Percentiles rank a stretch among this genome's conserved stretches.
Evolutionary conservation across 176 grass and related monocot genomes (phyloP).

Genomic region (Chrysopogon serrulatus): DNA sequence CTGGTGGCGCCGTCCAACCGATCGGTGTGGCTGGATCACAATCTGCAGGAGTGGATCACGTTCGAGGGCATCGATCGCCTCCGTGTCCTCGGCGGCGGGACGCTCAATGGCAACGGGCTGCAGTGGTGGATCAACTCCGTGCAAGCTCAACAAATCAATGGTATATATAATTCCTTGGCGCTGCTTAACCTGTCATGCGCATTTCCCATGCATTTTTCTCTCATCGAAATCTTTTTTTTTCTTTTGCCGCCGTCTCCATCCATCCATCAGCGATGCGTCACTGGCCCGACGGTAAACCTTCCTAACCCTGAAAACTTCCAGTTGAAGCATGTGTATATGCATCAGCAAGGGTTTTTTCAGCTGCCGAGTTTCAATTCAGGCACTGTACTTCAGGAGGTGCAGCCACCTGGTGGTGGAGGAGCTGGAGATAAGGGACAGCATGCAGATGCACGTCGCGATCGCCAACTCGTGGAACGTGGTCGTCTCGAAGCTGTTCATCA

Average conservation of each 20-base stretch:
- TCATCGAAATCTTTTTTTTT: background rate
- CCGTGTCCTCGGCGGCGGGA: constrained; percentile 51
- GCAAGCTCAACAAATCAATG: constrained; percentile 52
- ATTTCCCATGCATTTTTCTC: constrained; percentile 1
- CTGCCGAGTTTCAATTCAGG: constrained; percentile 51
- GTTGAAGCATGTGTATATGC: background rate
- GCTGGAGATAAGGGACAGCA: constrained; percentile 50
- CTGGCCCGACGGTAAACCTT: constrained; percentile 64
- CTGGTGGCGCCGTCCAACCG: constrained; percentile 61
- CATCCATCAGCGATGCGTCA: constrained; percentile 47
- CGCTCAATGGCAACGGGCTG: constrained; percentile 59
- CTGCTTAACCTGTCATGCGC: background rate
- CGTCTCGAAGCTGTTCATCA: constrained; percentile 53
- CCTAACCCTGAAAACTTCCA: background rate
- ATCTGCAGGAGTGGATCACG: constrained; percentile 45
- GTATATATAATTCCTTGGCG: constrained; percentile 1
- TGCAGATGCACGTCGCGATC: constrained; percentile 68
- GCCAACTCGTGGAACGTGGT: constrained; percentile 33
- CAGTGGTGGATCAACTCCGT: constrained; percentile 80
- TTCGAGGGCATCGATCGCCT: constrained; percentile 41
- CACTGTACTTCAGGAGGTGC: constrained; percentile 56
- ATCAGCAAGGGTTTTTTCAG: background rate
- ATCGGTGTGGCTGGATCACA: constrained; percentile 30
- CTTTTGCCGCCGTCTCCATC: background rate
- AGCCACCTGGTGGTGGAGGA: constrained; percentile 45